Base-by-base conservation (phyloP, 78 protist genomes). In the Dictyostelium citrinum region DNA sequence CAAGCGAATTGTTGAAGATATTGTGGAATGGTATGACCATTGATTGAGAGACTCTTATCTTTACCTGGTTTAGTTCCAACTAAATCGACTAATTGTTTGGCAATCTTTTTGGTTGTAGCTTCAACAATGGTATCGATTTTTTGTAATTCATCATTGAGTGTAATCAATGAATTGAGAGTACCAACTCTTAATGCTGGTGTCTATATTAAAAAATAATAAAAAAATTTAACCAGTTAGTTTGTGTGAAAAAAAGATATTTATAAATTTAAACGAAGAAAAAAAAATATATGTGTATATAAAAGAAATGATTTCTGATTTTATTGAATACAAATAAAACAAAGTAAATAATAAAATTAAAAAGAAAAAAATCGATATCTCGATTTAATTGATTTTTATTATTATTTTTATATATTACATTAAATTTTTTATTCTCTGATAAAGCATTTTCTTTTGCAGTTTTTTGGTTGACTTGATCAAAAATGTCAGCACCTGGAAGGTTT, bases 151-250 rank as follows among this genome's bases (percentile, higher is more conserved):
- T 91, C 95, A 83, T 84, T 91, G 9, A 91, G 49, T 49, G 95
- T 51, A 55, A 91, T 81, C 37, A 91, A 84, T 55, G 92, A 84
- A 51, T 91, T 84, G 17, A 91, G 51, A 31, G 95, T 91, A 27
- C 95, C 95, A 67, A 91, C 95, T 91, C 92, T 85, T 61, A 85
- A 81, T 76, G 83, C 67, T 85, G 92, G 92, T 27, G 67, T 85
- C 92, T 85, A 61, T 14, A 24, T 27, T 31, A 33, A n/a, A n/a
- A 17, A 11, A 9, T 12, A 35, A 20, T 14, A 27, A 70, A 12
- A 33, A 27, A n/a, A 70, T 20, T 55, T 17, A 17, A 1, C 10
- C 10, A 43, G 51, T 43, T 43, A 43, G 51, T 39, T 43, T 43
- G 5, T 43, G 0, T 43, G 14, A 10, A 43, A 10, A 43, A 43